phyloP scores from a whole-genome alignment of 2,329 filamentous ascomycete species.

The Colletotrichum lupini region DNA sequence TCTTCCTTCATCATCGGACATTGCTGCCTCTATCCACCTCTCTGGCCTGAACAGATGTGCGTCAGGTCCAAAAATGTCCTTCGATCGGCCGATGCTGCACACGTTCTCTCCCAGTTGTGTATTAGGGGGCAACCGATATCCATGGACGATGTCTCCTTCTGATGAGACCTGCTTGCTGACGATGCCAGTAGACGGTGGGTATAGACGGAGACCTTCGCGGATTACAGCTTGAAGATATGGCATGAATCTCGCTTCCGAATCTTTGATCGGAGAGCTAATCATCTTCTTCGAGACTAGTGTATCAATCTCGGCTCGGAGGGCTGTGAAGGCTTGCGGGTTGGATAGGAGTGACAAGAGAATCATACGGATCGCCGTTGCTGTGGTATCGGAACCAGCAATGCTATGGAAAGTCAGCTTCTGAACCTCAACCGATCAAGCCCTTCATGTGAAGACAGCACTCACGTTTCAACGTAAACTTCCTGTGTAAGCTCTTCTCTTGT shows the following conservation, averaged over 20 bases:
- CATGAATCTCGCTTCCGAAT: conserved; percentile 49
- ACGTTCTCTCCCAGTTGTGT: conserved; percentile 54
- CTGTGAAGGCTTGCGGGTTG: conserved; percentile 56
- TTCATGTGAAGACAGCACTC: neutral
- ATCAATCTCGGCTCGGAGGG: conserved; percentile 62
- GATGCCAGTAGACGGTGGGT: conserved; percentile 58
- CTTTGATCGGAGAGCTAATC: conserved; percentile 40
- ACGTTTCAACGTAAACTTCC: conserved; percentile 40
- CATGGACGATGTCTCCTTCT: conserved; percentile 49
- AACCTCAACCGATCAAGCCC: too few species aligned
- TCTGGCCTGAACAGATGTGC: conserved; percentile 58
- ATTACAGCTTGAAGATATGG: conserved; percentile 63
- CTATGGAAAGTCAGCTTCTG: neutral
- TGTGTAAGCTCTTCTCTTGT: conserved; percentile 41
- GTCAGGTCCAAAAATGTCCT: conserved; percentile 55
- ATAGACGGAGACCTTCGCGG: conserved; percentile 62
- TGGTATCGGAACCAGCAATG: conserved; percentile 51
- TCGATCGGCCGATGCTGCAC: conserved; percentile 51
- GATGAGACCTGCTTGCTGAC: conserved; percentile 62
- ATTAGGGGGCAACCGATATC: conserved; percentile 48
- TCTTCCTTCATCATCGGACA: conserved; percentile 41
- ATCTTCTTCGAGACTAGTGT: conserved; percentile 34
- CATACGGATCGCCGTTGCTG: conserved; percentile 51
- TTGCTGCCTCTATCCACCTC: conserved; percentile 55
- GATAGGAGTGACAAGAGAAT: conserved; percentile 63